A percentile compares a stretch with the other conserved stretches of the same genome.
Conservation (phyloP, 768 basidiomycete genomes). For the Pleurotus djamor region DNA sequence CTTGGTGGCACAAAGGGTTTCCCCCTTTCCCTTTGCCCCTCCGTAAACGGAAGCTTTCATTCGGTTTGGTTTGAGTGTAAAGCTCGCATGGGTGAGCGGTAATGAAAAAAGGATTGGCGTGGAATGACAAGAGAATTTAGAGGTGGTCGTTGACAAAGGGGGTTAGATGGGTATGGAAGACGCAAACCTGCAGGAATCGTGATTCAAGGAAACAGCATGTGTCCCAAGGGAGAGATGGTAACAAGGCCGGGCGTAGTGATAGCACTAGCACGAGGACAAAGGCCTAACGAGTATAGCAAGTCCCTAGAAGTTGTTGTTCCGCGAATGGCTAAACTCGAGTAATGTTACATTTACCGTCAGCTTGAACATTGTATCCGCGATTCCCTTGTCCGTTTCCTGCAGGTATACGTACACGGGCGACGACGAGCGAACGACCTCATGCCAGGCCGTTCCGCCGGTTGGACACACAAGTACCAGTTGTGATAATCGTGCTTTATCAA, state of each 20-base stretch:
- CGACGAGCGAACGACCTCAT: no score
- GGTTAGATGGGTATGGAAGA: not conserved
- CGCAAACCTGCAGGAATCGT: not conserved
- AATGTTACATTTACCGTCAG: not conserved
- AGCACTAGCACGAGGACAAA: not conserved
- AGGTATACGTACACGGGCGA: not conserved
- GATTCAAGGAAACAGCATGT: not conserved
- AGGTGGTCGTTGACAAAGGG: not conserved
- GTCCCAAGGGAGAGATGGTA: not conserved
- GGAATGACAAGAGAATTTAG: not conserved
- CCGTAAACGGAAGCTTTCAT: not conserved
- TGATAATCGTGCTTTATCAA: not conserved
- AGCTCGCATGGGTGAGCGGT: not conserved
- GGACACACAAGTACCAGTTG: no score
- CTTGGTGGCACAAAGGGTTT: not conserved
- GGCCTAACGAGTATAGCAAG: not conserved
- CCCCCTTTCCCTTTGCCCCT: no score
- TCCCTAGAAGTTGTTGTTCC: not conserved
- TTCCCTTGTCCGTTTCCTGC: not conserved
- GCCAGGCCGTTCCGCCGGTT: no score
- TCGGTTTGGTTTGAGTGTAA: not conserved
- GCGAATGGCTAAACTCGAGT: not conserved
- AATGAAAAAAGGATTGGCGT: not conserved
- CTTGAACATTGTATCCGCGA: not conserved
- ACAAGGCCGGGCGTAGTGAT: not conserved